These are phyloP conservation scores for Chytridium lagenaria DNA, from an alignment of 371 early-diverging fungal genomes.

Conservation along the genomic window DNA sequence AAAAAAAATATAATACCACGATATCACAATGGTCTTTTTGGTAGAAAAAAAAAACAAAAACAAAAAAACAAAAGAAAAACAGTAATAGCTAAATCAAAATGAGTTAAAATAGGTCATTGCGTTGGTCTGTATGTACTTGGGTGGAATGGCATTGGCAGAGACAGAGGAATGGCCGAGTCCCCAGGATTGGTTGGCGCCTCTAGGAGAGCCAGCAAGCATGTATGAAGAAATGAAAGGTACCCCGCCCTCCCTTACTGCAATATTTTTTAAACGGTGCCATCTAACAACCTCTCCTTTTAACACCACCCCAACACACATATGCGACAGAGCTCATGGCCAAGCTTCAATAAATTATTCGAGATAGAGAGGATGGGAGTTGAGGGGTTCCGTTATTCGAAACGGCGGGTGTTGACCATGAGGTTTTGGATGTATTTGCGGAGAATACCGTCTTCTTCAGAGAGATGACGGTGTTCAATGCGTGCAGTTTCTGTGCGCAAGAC, in stretches of 20 bases:
- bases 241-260: too few species aligned
- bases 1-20: not conserved
- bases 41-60: too few species aligned
- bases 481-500: constrained; percentile 20
- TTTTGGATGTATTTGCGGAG: constrained; percentile 33
- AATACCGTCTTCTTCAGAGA: constrained; percentile 25
- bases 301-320: too few species aligned
- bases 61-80: too few species aligned
- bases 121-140: not conserved
- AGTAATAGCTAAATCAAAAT: too few species aligned
- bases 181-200: not conserved
- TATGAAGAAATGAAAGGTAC: not conserved
- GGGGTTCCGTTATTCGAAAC: not conserved
- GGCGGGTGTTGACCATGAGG: constrained; percentile 27
- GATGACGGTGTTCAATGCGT: constrained; percentile 26
- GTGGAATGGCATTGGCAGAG: not conserved
- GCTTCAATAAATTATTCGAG: too few species aligned
- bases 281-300: too few species aligned
- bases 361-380: too few species aligned
- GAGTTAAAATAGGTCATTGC: constrained; percentile 1
- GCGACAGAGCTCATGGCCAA: too few species aligned
- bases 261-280: too few species aligned
- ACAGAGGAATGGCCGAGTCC: not conserved
- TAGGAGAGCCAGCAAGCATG: not conserved
- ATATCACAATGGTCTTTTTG: not conserved